A percentile compares a stretch with the other conserved stretches of the same genome.
These are phyloP conservation scores for Suillus subaureus DNA, from an alignment of 768 basidiomycete genomes.

Conservation along the genomic window DNA sequence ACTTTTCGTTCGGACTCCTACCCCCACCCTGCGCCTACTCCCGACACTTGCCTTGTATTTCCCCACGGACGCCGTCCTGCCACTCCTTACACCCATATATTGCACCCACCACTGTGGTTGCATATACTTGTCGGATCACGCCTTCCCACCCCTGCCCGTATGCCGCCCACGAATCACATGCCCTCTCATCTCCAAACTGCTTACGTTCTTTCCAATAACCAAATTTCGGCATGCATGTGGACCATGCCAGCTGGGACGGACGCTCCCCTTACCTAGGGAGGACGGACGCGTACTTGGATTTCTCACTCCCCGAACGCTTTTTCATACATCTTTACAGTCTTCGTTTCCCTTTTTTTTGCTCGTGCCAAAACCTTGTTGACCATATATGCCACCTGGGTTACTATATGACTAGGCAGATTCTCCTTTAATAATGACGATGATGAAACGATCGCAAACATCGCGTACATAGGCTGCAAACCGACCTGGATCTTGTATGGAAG, in stretches of 20 bases:
- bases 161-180: constrained; percentile 19
- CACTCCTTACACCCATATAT: constrained; percentile 34
- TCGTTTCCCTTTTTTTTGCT: constrained; percentile 18
- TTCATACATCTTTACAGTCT: constrained; percentile 10
- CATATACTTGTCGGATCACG: constrained; percentile 26
- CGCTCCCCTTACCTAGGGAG: constrained; percentile 17
- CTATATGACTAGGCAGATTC: constrained; percentile 29
- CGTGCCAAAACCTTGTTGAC: constrained; percentile 8
- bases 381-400: constrained; percentile 24
- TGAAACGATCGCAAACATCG: constrained; percentile 6
- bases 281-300: constrained; percentile 28
- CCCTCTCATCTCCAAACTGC: constrained; percentile 10
- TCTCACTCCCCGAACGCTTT: constrained; percentile 12
- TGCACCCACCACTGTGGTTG: constrained; percentile 20
- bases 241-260: constrained; percentile 24
- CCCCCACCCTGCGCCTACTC: constrained; percentile 18
- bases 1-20: constrained; percentile 25
- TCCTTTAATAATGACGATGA: constrained; percentile 30
- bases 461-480: not conserved
- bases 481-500: not conserved
- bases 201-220: constrained; percentile 12
- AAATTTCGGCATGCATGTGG: constrained; percentile 25
- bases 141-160: constrained; percentile 15
- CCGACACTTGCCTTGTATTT: constrained; percentile 17
- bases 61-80: constrained; percentile 15